A percentile compares a stretch with the other conserved stretches of the same genome.
phyloP scores from a whole-genome alignment of 1,284 basidiomycete species.

The Leucoagaricus sp. region DNA sequence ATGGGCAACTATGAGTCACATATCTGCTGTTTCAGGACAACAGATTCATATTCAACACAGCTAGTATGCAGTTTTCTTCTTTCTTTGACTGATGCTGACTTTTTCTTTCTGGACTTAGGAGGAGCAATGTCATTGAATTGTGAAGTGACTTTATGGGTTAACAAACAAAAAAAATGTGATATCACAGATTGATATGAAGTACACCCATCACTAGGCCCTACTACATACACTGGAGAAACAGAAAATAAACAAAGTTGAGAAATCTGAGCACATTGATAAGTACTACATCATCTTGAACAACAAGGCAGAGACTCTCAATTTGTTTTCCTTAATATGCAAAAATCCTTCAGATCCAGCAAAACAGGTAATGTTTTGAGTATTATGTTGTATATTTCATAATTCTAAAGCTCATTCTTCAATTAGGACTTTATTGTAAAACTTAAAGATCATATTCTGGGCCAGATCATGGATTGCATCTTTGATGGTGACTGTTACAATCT shows the following conservation, averaged over 20 bases:
- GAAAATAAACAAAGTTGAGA: background rate
- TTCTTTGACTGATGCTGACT: background rate
- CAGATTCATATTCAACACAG: slow-evolving; percentile 27
- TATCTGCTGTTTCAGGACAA: slow-evolving; percentile 23
- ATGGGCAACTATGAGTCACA: slow-evolving; percentile 20
- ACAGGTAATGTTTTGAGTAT: background rate
- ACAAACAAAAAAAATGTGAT: background rate
- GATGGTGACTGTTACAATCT: no score
- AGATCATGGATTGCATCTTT: slow-evolving; percentile 22
- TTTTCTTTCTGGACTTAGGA: background rate
- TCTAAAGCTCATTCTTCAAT: background rate
- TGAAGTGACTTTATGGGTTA: background rate
- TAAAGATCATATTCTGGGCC: slow-evolving; percentile 30
- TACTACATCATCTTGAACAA: background rate
- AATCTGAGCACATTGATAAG: background rate
- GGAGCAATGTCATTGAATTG: background rate
- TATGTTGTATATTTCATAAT: background rate
- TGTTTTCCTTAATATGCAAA: background rate
- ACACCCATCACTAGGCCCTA: slow-evolving; percentile 1
- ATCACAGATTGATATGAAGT: background rate
- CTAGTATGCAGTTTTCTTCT: slow-evolving; percentile 17
- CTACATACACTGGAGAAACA: background rate
- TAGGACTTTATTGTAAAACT: slow-evolving; percentile 29
- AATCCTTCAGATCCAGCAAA: background rate
- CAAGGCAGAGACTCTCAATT: background rate